Conservation (phyloP, 2,329 filamentous ascomycete genomes). For the Paraconiothyrium brasiliense region DNA sequence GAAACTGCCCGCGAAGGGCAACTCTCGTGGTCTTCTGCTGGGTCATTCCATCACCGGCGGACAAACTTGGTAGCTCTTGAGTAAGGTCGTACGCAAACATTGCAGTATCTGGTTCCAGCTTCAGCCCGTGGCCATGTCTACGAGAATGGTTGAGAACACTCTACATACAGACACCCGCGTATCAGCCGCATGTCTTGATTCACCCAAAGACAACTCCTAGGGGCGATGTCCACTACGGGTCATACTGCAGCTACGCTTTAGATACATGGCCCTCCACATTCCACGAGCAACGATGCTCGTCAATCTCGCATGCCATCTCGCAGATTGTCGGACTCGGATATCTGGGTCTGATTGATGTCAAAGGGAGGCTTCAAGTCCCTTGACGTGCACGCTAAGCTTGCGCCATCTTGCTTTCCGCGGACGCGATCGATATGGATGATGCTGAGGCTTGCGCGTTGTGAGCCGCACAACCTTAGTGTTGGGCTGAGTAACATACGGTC, state of each 20-base stretch:
- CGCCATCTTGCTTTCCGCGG: constrained; percentile 2
- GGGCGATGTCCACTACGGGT: neutral
- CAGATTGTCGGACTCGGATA: neutral
- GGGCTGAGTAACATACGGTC: constrained; percentile 6
- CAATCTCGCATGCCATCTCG: constrained; percentile 8
- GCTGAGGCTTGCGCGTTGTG: constrained; percentile 11
- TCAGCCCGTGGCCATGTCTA: neutral
- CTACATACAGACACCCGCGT: neutral
- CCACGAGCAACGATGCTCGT: neutral
- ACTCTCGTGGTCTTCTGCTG: neutral
- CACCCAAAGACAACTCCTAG: neutral
- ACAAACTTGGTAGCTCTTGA: neutral
- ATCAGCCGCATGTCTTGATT: neutral
- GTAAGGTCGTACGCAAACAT: neutral
- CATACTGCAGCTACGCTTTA: neutral
- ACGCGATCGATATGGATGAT: constrained; percentile 10
- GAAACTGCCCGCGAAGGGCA: neutral
- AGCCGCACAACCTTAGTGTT: neutral
- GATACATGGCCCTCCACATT: neutral
- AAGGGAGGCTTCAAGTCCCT: neutral
- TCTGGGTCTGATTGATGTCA: constrained; percentile 8
- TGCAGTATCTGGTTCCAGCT: neutral
- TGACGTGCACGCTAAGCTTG: constrained; percentile 2
- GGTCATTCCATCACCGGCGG: constrained; percentile 7
- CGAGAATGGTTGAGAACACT: neutral